Evolutionary conservation across 2,329 filamentous ascomycete genomes (phyloP).

Genomic region (Fusarium neocosmosporiellum): DNA sequence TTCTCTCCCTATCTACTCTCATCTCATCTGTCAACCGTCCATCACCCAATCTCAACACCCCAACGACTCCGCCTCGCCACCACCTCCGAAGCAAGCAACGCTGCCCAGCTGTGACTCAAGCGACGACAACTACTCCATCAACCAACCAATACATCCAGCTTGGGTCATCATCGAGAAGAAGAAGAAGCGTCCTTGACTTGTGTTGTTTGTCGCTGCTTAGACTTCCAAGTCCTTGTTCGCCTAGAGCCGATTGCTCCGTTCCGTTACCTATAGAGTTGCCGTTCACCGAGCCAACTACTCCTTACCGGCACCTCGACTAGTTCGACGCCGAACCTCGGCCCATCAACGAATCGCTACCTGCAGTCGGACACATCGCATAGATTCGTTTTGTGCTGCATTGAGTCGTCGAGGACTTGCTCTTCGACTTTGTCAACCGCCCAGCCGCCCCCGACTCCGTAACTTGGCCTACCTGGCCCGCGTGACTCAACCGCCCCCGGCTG

Average conservation of each 20-base stretch:
- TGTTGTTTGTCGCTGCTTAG: slow-evolving; percentile 32
- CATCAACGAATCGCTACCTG: slow-evolving; percentile 23
- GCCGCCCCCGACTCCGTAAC: slow-evolving; percentile 19
- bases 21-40: slow-evolving; percentile 34
- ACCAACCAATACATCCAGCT: slow-evolving; percentile 8
- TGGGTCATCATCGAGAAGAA: slow-evolving; percentile 47
- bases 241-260: slow-evolving; percentile 30
- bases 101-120: slow-evolving; percentile 38
- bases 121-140: slow-evolving; percentile 22
- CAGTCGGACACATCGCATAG: slow-evolving; percentile 18
- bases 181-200: slow-evolving; percentile 48
- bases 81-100: slow-evolving; percentile 39
- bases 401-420: slow-evolving; percentile 41
- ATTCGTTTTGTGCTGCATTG: slow-evolving; percentile 34
- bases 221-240: slow-evolving; percentile 29
- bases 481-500: slow-evolving; percentile 41
- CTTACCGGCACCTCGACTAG: slow-evolving; percentile 3
- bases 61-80: slow-evolving; percentile 42
- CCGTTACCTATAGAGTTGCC: slow-evolving; percentile 15
- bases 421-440: slow-evolving; percentile 24
- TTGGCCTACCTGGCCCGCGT: slow-evolving; percentile 34
- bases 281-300: slow-evolving; percentile 10
- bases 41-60: slow-evolving; percentile 28
- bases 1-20: slow-evolving; percentile 33
- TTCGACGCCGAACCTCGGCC: slow-evolving; percentile 13